Evolutionary conservation across 345 rosid genomes (phyloP), one percentile per base, ranked within the genome.

Genomic region (Eucalyptus pauciflora): DNA sequence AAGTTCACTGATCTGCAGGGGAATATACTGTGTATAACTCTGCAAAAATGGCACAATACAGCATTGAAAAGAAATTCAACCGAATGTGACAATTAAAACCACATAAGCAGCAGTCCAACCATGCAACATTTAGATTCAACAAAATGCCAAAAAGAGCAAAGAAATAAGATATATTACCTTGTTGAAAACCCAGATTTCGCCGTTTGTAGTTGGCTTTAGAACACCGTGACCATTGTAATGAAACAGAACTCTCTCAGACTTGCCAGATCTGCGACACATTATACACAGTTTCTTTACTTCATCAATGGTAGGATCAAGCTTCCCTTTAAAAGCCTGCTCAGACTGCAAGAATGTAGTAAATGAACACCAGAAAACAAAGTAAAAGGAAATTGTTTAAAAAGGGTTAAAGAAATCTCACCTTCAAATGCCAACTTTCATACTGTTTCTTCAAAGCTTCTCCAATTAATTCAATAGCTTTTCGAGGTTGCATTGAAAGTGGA

Each of bases 141-240:
- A 76, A 37, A 76, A 76, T 20, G 48, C 85, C 48, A 22, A 85
- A 79, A 51, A 64, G 85, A 29, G 89, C 43, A 80, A 49, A 20
- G 8, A 49, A 87, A 60, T 50, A 37, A 31, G 67, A 56, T 51
- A 60, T 71, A 86, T 79, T 41, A 98, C 99, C 99, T 97, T 98
- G 90, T 98, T 98, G 93, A 97, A 98, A 48, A 98, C 93, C 99
- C 99, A 98, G 90, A 98, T 97, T 96, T 98, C 99, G 88, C 99
- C 99, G 81, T 97, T 96, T 27, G 97, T 92, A 48, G 99, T 98
- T 83, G 99, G 99, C 93, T 97, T 98, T 88, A 98, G 99, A 87
- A 98, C 99, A 88, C 99, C 99, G 79, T 98, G 99, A 86, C 99
- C 99, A 92, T 98, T 98, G 91, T 98, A 98, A 91, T 98, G 99